Conservation (phyloP, 2,329 filamentous ascomycete genomes). For the Alternaria sp. region DNA sequence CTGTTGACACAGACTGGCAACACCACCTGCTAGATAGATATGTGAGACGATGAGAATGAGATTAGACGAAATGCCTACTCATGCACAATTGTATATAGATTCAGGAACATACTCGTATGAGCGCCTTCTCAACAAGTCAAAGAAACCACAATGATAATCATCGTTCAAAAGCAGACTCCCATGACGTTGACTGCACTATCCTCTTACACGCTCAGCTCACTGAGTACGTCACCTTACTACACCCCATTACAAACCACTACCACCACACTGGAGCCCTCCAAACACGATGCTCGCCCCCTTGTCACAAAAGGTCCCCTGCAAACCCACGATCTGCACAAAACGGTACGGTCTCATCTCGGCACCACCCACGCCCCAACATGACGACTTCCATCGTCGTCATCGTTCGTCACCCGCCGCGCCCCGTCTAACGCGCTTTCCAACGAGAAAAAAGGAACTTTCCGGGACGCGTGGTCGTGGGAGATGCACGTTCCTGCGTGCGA, state of each 20-base stretch:
- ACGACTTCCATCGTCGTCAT: neutral
- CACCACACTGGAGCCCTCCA: neutral
- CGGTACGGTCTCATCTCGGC: conserved; percentile 1
- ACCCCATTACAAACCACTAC: neutral
- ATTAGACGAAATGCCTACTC: too few species aligned
- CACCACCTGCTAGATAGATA: neutral
- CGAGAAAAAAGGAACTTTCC: neutral
- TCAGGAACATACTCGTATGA: neutral
- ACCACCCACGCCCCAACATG: neutral
- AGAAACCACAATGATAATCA: neutral
- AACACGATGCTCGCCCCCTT: neutral
- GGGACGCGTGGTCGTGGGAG: neutral
- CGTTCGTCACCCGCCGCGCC: neutral
- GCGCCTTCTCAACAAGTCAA: neutral
- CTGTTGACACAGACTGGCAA: conserved; percentile 35
- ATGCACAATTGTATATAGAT: neutral
- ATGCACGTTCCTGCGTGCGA: neutral
- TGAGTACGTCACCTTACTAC: neutral
- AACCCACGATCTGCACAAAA: neutral
- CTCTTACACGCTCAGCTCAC: neutral
- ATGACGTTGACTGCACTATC: neutral
- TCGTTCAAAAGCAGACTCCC: neutral
- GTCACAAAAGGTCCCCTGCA: neutral
- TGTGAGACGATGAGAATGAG: neutral
- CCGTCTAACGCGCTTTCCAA: neutral